Evolutionary conservation across 2,329 filamentous ascomycete species (phyloP).

Genomic region (Neofusicoccum parvum): DNA sequence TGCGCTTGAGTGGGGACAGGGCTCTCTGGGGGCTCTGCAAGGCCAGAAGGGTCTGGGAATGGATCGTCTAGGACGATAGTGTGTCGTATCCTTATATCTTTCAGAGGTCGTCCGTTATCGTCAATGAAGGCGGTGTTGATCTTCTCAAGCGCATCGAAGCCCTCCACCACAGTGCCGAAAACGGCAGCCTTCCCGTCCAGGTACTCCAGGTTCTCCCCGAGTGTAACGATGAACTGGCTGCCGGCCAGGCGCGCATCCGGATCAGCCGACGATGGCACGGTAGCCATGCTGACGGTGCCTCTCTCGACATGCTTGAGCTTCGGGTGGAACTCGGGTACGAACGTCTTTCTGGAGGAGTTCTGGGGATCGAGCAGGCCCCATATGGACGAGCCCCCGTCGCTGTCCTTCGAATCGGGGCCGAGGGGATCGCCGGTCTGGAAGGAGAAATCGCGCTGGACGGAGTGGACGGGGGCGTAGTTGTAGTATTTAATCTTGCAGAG

Average conservation of each 20-base stretch:
- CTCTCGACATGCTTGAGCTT: conserved; percentile 87
- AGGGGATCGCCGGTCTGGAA: conserved; percentile 96
- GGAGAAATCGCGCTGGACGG: conserved; percentile 90
- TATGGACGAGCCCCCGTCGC: conserved; percentile 90
- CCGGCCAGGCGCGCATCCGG: conserved; percentile 80
- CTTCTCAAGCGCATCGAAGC: conserved; percentile 90
- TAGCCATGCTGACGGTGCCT: conserved; percentile 98
- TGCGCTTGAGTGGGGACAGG: conserved; percentile 83
- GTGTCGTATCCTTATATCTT: conserved; percentile 93
- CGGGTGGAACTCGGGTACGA: conserved; percentile 79
- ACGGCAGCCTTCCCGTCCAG: conserved; percentile 92
- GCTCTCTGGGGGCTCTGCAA: conserved; percentile 76
- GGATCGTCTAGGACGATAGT: conserved; percentile 91
- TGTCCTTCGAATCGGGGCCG: conserved; percentile 78
- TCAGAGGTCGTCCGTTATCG: conserved; percentile 80
- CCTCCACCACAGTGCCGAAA: conserved; percentile 94
- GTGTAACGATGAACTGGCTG: conserved; percentile 91
- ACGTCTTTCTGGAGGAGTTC: conserved; percentile 68
- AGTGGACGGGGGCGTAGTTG: conserved; percentile 93
- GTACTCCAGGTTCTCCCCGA: conserved; percentile 86
- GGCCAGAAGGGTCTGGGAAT: conserved; percentile 76
- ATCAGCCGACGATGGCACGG: conserved; percentile 72
- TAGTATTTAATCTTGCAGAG: conserved; percentile 99
- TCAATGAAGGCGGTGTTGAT: conserved; percentile 90
- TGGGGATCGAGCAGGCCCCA: conserved; percentile 77